Conservation (phyloP, 2,329 filamentous ascomycete species). For the Fusarium aywerte region DNA sequence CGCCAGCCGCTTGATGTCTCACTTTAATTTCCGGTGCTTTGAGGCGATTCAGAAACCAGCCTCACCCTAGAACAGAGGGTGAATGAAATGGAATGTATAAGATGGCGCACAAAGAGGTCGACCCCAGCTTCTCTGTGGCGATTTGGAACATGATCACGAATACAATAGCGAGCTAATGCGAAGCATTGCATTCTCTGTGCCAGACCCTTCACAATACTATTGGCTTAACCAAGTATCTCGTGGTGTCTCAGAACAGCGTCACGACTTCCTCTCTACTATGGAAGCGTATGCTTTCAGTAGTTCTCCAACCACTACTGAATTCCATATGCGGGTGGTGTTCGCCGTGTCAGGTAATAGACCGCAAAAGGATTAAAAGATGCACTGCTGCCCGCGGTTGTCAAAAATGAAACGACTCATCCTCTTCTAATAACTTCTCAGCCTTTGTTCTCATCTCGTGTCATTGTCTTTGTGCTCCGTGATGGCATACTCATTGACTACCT, state of each 20-base stretch:
- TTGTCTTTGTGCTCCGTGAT: slow-evolving; percentile 39
- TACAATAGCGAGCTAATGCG: slow-evolving; percentile 15
- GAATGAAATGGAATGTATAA: slow-evolving; percentile 33
- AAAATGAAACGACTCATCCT: slow-evolving; percentile 14
- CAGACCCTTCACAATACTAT: slow-evolving; percentile 8
- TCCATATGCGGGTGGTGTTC: slow-evolving; percentile 34
- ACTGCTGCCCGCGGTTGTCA: slow-evolving; percentile 16
- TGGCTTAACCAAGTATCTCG: slow-evolving; percentile 23
- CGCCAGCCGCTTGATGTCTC: slow-evolving; percentile 33
- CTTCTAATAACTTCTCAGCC: slow-evolving; percentile 6
- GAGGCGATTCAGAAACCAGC: slow-evolving; percentile 19
- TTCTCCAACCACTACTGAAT: slow-evolving; percentile 33
- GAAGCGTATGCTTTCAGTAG: slow-evolving; percentile 37
- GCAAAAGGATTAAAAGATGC: slow-evolving; percentile 38
- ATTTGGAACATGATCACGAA: neutral
- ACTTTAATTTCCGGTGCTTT: slow-evolving; percentile 11
- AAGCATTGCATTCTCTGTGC: slow-evolving; percentile 39
- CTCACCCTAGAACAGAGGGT: slow-evolving; percentile 15
- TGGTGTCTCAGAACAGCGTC: slow-evolving; percentile 39
- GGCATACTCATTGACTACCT: slow-evolving; percentile 57
- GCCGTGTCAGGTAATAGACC: slow-evolving; percentile 14
- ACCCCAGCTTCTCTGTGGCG: neutral
- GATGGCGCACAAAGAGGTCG: slow-evolving; percentile 36
- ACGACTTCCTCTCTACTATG: slow-evolving; percentile 23
- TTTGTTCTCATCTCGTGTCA: slow-evolving; percentile 15